Percentiles rank a stretch among this genome's conserved stretches.
Conservation (phyloP, 805 yeast species). For the Candida pini region DNA sequence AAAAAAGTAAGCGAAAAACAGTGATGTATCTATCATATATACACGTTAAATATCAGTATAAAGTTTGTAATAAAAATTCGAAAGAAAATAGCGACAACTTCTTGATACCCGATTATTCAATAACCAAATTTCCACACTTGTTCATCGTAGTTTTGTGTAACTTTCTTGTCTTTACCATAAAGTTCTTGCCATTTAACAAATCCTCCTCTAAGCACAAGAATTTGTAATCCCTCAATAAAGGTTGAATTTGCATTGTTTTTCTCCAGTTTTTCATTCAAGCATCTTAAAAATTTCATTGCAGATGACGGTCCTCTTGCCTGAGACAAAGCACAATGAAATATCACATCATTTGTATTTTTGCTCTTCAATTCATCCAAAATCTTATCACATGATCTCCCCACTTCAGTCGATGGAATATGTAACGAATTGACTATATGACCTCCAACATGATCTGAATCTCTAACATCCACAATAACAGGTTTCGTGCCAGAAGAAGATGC, state of each 20-base stretch:
- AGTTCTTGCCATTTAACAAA: constrained; percentile 75
- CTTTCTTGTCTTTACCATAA: constrained; percentile 60
- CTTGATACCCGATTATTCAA: constrained; percentile 4
- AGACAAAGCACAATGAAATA: constrained; percentile 87
- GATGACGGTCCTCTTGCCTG: constrained; percentile 92
- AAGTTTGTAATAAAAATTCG: neutral
- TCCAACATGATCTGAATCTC: constrained; percentile 79
- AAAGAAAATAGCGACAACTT: neutral
- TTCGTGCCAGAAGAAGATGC: constrained; percentile 1
- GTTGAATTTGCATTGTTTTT: constrained; percentile 22
- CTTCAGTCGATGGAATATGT: constrained; percentile 48
- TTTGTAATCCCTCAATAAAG: constrained; percentile 32
- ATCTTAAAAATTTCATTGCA: constrained; percentile 56
- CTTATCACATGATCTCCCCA: constrained; percentile 34
- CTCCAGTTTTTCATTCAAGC: constrained; percentile 30
- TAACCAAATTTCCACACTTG: constrained; percentile 31
- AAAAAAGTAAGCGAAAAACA: constrained; percentile 3
- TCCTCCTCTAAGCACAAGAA: constrained; percentile 80
- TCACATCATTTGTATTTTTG: constrained; percentile 42
- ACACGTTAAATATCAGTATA: neutral
- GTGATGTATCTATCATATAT: neutral
- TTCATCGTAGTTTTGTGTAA: constrained; percentile 57
- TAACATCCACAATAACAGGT: constrained; percentile 66
- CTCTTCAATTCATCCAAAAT: constrained; percentile 31
- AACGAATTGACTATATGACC: constrained; percentile 57